phyloP scores from a whole-genome alignment of 2,329 filamentous ascomycete genomes.

The Stagonosporopsis tanaceti region DNA sequence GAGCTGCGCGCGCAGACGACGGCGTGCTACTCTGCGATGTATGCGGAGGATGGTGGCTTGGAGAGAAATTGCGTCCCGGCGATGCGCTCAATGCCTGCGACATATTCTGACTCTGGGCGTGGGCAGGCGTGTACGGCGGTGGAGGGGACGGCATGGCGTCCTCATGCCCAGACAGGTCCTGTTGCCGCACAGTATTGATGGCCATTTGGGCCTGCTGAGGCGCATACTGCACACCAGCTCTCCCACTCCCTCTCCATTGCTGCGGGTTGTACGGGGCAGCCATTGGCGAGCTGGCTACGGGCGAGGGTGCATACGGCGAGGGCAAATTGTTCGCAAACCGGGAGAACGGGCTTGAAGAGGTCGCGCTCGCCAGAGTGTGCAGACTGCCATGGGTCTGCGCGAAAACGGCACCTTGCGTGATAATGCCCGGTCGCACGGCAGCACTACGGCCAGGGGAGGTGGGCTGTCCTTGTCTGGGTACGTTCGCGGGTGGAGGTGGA shows the following conservation, averaged over 20 bases:
- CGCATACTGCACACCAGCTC: slow-evolving; percentile 49
- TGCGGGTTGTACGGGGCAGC: slow-evolving; percentile 58
- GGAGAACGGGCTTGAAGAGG: slow-evolving; percentile 49
- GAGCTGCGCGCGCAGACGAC: slow-evolving; percentile 40
- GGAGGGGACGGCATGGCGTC: slow-evolving; percentile 60
- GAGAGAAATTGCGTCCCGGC: slow-evolving; percentile 48
- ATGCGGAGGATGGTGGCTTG: slow-evolving; percentile 45
- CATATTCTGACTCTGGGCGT: slow-evolving; percentile 46
- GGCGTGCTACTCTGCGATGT: slow-evolving; percentile 38
- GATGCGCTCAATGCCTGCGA: slow-evolving; percentile 48
- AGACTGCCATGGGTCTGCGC: slow-evolving; percentile 47
- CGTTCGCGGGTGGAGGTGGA: slow-evolving; percentile 41
- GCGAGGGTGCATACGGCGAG: slow-evolving; percentile 44
- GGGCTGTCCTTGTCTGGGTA: slow-evolving; percentile 24
- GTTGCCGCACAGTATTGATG: slow-evolving; percentile 39
- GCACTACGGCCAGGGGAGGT: slow-evolving; percentile 17
- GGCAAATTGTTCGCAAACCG: slow-evolving; percentile 43
- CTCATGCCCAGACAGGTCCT: slow-evolving; percentile 58
- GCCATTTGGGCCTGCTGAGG: slow-evolving; percentile 46
- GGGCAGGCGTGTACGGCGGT: slow-evolving; percentile 58
- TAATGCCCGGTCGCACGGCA: slow-evolving; percentile 52
- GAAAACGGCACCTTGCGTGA: slow-evolving; percentile 49
- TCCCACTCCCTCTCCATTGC: slow-evolving; percentile 56
- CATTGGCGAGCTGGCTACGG: slow-evolving; percentile 46
- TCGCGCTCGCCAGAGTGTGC: slow-evolving; percentile 51